These are phyloP conservation scores for Colletotrichum musae DNA, from an alignment of 2,329 filamentous ascomycete genomes.

Conservation along the genomic window DNA sequence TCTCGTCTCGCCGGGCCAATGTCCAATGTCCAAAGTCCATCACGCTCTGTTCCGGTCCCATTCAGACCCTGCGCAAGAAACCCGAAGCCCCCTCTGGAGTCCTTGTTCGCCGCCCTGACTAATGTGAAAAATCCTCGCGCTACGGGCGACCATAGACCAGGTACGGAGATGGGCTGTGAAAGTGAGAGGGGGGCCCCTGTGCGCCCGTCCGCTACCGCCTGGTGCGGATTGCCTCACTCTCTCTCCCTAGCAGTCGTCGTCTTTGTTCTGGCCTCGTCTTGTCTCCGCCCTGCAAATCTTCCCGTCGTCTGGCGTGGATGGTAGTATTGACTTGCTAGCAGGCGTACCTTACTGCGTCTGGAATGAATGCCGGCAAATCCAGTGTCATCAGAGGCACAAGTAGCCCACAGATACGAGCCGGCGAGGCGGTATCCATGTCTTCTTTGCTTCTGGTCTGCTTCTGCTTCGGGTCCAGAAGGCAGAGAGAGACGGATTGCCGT, in stretches of 20 bases:
- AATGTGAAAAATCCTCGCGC: conserved; percentile 37
- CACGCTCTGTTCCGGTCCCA: background rate
- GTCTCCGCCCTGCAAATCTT: background rate
- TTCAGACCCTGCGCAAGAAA: background rate
- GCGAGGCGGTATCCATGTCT: conserved; percentile 12
- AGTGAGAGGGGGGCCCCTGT: conserved; percentile 13
- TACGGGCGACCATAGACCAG: conserved; percentile 32
- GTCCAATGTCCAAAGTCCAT: too few relatives aligned
- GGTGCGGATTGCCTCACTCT: conserved; percentile 20
- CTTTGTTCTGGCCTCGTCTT: conserved; percentile 5
- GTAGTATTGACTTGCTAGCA: background rate
- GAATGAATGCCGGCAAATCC: conserved; percentile 1
- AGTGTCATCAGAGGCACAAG: conserved; percentile 17
- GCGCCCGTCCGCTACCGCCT: conserved; percentile 10
- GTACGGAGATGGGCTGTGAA: conserved; percentile 29
- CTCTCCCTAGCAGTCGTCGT: background rate
- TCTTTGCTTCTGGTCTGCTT: conserved; percentile 18
- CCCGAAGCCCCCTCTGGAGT: background rate
- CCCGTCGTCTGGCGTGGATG: conserved; percentile 1
- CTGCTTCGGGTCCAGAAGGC: background rate
- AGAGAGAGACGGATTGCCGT: conserved; percentile 7
- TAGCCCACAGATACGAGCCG: conserved; percentile 28
- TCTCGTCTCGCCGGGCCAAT: background rate
- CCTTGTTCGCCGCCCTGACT: conserved; percentile 40
- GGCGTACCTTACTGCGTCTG: background rate